phyloP scores from a whole-genome alignment of 768 basidiomycete species.

The Trametes cingulata region DNA sequence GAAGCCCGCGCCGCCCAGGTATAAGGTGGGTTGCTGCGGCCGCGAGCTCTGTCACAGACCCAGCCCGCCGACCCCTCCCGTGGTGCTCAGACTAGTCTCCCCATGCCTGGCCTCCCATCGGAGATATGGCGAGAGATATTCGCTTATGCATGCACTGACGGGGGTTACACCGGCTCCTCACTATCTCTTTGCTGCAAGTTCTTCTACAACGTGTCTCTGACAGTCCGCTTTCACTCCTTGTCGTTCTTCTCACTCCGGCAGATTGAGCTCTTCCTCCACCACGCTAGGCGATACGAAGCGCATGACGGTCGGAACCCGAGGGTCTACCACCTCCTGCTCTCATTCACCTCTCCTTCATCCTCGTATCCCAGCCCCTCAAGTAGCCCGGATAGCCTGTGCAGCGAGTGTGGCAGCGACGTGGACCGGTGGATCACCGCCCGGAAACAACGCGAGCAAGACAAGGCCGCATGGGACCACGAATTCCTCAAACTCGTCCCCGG shows the following conservation, averaged over 20 bases:
- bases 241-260: slow-evolving; percentile 7
- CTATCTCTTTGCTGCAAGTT: slow-evolving; percentile 9
- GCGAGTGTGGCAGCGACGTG: neutral
- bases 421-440: slow-evolving; percentile 13
- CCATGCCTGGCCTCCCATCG: slow-evolving; percentile 3
- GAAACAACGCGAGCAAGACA: slow-evolving; percentile 13
- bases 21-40: too few species aligned
- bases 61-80: neutral
- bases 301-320: neutral
- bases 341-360: neutral
- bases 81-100: too few species aligned
- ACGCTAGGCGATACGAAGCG: neutral
- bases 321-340: slow-evolving; percentile 12
- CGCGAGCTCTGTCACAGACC: neutral
- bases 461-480: slow-evolving; percentile 13
- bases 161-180: slow-evolving; percentile 12
- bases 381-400: neutral
- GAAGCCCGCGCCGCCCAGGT: neutral
- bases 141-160: slow-evolving; percentile 13
- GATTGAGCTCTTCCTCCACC: slow-evolving; percentile 7
- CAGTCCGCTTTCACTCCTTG: slow-evolving; percentile 10
- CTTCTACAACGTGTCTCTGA: slow-evolving; percentile 10
- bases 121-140: slow-evolving; percentile 19
- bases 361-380: neutral
- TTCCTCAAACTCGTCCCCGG: slow-evolving; percentile 10